Percentiles rank a stretch among this genome's conserved stretches.
Conservation (phyloP, 768 basidiomycete species). For the Mycena haematopus region DNA sequence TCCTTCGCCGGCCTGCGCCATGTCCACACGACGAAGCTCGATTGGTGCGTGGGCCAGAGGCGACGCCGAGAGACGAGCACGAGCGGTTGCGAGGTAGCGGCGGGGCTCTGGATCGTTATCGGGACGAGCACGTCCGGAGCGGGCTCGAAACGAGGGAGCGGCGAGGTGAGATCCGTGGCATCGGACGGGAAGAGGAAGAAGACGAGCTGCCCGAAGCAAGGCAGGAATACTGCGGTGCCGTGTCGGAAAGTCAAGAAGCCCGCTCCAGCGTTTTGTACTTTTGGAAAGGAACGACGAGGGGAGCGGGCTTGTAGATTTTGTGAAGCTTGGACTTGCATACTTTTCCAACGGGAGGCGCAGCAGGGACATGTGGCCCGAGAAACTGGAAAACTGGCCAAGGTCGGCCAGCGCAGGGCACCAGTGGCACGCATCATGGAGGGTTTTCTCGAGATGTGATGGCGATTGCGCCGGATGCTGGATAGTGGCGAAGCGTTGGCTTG, state of each 20-base stretch:
- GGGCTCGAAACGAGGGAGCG: not conserved
- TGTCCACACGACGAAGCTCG: conserved; percentile 7
- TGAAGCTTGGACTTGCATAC: not conserved
- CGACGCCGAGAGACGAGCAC: no score
- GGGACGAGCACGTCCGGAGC: not conserved
- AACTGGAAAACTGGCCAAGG: not conserved
- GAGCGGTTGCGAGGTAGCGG: no score
- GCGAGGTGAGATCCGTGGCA: no score
- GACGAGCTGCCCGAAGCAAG: not conserved
- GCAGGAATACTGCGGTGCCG: not conserved
- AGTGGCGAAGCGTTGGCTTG: no score
- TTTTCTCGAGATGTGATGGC: conserved; percentile 3
- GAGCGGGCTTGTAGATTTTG: conserved; percentile 5
- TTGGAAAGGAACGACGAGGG: conserved; percentile 12
- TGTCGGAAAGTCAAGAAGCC: not conserved
- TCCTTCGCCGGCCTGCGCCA: no score
- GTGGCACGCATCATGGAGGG: not conserved
- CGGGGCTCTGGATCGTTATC: no score
- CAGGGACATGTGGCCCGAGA: no score
- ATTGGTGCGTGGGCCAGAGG: no score
- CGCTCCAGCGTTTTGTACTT: conserved; percentile 10
- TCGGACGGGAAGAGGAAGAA: not conserved
- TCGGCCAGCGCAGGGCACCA: not conserved
- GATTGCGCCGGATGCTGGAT: conserved; percentile 6
- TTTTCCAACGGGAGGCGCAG: no score